Evolutionary conservation across 2,329 filamentous ascomycete species (phyloP).

Genomic region (Cylindrodendrum hubeiense): DNA sequence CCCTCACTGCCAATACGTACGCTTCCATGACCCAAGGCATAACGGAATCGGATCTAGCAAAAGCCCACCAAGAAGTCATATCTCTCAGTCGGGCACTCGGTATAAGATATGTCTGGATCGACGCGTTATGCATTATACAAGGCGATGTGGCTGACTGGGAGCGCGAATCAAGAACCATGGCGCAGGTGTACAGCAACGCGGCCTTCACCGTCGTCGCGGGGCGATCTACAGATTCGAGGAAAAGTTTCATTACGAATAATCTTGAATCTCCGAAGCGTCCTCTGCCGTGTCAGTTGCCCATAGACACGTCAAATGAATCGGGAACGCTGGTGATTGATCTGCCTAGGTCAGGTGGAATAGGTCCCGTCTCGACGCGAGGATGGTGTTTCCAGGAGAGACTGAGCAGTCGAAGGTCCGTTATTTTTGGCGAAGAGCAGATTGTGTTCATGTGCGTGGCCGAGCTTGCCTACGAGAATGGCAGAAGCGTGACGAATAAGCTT

Average conservation of each 20-base stretch:
- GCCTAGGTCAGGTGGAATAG: background rate
- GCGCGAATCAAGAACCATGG: constrained; percentile 27
- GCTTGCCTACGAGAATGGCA: constrained; percentile 4
- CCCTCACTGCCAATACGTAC: background rate
- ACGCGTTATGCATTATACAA: constrained; percentile 44
- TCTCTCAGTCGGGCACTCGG: background rate
- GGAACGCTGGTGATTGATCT: background rate
- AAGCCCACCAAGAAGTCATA: constrained; percentile 1
- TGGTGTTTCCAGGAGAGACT: constrained; percentile 30
- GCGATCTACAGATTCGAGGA: constrained; percentile 21
- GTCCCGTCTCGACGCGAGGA: constrained; percentile 13
- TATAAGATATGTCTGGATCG: constrained; percentile 38
- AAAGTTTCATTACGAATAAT: constrained; percentile 12
- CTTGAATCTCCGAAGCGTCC: background rate
- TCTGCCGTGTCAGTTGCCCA: constrained; percentile 12
- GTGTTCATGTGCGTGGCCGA: constrained; percentile 3
- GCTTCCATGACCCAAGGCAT: background rate
- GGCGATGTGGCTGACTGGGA: constrained; percentile 39
- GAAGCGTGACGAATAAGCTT: background rate
- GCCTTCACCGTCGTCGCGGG: constrained; percentile 20
- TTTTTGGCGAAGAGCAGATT: constrained; percentile 23
- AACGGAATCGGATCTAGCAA: background rate
- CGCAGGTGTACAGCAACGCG: constrained; percentile 22
- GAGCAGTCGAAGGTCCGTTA: constrained; percentile 3
- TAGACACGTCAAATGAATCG: background rate